Base-by-base conservation (phyloP, 1,139 yeast genomes). In the Magnusiomyces suaveolens region DNA sequence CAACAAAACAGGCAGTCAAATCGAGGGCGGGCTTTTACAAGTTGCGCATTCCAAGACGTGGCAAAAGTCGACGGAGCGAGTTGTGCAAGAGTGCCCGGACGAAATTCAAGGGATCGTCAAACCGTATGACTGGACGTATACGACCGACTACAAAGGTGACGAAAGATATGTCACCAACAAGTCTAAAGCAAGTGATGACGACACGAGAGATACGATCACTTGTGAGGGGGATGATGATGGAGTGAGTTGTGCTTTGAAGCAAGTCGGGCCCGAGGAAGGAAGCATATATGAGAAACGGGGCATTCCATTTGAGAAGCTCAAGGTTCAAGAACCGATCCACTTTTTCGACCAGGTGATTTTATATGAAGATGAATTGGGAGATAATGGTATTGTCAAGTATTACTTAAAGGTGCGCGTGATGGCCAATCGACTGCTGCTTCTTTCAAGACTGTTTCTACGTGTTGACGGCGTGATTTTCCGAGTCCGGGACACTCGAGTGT, bases 101-200 rank as follows among this genome's bases (percentile, higher is more conserved):
- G 71, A 71, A 46, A 72, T 80, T 10, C 68, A 79, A 57, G 76
- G 77, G 46, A 76, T 82, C 56, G 79, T 83, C 51, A 86, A 85
- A 63, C 95, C 96, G 1, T 94, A 81, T 68, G 98, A 92, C 71
- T 92, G 99, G 99, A 92, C 98, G 0, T 92, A 92, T 66, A 80
- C 96, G 0, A 82, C 96, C 0, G 73, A 75, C 52, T 92, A 90
- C 67, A 76, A 74, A 56, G 98, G 97, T 0, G 77, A 84, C 0
- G 63, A 67, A 8, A 50, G 46, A 16, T 44, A 49, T 29, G 29
- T 25, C 21, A 48, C 55, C 4, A 36, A 51, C 18, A 32, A 32
- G 53, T 16, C n/a, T 20, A 23, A 46, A n/a, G 48, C 43, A 24
- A 41, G 41, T 18, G 23, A 46, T 25, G 44, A 16, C 12, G 36